Evolutionary conservation across 2,329 filamentous ascomycete species (phyloP), one percentile per base, ranked within the genome.

Genomic region (Huntiella moniliformis): DNA sequence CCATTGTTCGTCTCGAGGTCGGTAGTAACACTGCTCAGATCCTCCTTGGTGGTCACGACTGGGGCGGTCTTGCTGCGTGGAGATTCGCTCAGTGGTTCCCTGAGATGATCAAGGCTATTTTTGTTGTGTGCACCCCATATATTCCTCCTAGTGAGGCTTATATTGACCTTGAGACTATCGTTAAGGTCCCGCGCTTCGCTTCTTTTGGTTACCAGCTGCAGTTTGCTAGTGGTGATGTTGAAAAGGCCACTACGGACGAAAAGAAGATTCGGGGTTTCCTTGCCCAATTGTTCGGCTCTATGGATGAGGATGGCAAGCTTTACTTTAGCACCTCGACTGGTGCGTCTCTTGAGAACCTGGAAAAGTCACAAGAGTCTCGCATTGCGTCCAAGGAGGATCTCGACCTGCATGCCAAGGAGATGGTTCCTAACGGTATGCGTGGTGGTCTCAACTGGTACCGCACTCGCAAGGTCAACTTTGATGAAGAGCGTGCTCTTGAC

Each of bases 361-460:
- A 64, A 42, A 56, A 87, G 35, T 52, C 88, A 52, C 73, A 73
- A n/a, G 59, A 68, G 18, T 70, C 73, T 39, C 67, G 65, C 47
- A 57, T 92, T 36, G 53, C 93, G 51, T 70, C 64, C 50, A 66
- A 72, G 33, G 75, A 81, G 57, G 82, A 87, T 61, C 60, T 88
- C 38, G 77, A 87, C 46, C 82, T 76, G 62, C 95, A 95, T 60
- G 74, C 74, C 13, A 62, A 72, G 28, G 69, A 86, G 62, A 93
- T 79, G 61, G 60, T 66, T n/a, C 69, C 72, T 37, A 72, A 78
- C 56, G 84, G 85, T 39, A 61, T 96, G 52, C 74, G 78, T 52
- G 85, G 85, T 1, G 83, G 85, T 12, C 66, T 85, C 50, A 91
- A 87, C 62, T 95, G 85, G 83, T 98, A 98, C 63, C 77, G 86